Evolutionary conservation across 139 green algal genomes (phyloP).

Genomic region (Chlorella sp.): DNA sequence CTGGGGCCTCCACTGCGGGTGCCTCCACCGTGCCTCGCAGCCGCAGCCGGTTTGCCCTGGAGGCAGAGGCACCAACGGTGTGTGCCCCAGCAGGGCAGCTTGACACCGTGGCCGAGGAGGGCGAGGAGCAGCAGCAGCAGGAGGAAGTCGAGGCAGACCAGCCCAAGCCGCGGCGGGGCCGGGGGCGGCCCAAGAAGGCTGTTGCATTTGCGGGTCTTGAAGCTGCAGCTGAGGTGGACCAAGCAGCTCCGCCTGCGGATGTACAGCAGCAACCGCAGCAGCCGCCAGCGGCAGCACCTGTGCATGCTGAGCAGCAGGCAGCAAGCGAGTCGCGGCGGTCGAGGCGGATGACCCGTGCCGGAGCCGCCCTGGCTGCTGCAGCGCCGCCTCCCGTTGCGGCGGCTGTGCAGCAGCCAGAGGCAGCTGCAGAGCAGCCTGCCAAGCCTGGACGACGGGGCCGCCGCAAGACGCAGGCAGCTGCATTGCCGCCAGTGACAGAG

Average conservation of each 20-base stretch:
- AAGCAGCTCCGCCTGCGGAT: not conserved
- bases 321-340: not conserved
- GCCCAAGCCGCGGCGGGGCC: not conserved
- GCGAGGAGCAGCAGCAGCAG: not conserved
- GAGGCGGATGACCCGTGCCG: slow-evolving; percentile 22
- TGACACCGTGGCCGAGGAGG: not conserved
- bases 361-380: not conserved
- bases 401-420: not conserved
- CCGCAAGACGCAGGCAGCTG: not conserved
- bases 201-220: slow-evolving; percentile 11
- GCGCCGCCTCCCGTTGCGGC: not conserved
- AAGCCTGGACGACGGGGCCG: too few species aligned
- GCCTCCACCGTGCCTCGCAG: not conserved
- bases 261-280: slow-evolving; percentile 13
- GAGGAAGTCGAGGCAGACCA: not conserved
- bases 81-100: not conserved
- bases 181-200: not conserved
- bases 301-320: not conserved
- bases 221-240: not conserved
- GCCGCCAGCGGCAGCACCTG: not conserved
- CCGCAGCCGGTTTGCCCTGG: slow-evolving; percentile 19
- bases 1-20: not conserved
- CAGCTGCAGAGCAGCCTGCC: too few species aligned
- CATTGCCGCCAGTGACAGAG: not conserved
- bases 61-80: not conserved